Percentiles rank a stretch among this genome's conserved stretches.
phyloP scores from a whole-genome alignment of 2,329 filamentous ascomycete species.

The Aspergillus quadrilineatus region DNA sequence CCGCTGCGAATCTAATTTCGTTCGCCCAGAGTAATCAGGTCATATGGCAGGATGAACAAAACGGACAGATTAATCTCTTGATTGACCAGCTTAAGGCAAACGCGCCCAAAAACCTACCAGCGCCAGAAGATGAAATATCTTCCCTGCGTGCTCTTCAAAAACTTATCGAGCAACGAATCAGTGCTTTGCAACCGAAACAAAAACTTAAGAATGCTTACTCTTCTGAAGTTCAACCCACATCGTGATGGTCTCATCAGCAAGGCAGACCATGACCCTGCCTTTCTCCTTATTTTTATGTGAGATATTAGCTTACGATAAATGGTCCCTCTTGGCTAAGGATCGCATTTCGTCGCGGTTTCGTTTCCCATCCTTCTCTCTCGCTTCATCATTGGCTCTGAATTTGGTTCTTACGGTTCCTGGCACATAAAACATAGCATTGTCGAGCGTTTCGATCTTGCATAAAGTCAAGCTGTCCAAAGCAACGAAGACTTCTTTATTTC shows the following conservation, averaged over 20 bases:
- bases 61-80: conserved; percentile 27
- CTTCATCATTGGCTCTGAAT: conserved; percentile 7
- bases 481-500: conserved; percentile 1
- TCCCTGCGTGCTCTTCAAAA: conserved; percentile 32
- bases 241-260: neutral
- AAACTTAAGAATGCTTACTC: conserved; percentile 9
- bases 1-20: conserved; percentile 32
- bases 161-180: conserved; percentile 32
- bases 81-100: conserved; percentile 33
- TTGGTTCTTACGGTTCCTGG: conserved; percentile 8
- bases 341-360: neutral
- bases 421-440: conserved; percentile 18
- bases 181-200: conserved; percentile 16
- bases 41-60: conserved; percentile 10
- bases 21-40: conserved; percentile 26
- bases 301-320: conserved; percentile 5
- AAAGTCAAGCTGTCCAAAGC: neutral
- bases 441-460: conserved; percentile 19
- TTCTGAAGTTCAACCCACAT: neutral
- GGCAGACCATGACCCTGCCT: neutral
- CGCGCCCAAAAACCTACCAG: conserved; percentile 26
- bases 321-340: conserved; percentile 5
- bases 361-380: neutral
- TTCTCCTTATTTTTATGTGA: neutral
- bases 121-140: conserved; percentile 29